Evolutionary conservation across 306 rosid species (phyloP).

Genomic region (Calophaca sinica): DNA sequence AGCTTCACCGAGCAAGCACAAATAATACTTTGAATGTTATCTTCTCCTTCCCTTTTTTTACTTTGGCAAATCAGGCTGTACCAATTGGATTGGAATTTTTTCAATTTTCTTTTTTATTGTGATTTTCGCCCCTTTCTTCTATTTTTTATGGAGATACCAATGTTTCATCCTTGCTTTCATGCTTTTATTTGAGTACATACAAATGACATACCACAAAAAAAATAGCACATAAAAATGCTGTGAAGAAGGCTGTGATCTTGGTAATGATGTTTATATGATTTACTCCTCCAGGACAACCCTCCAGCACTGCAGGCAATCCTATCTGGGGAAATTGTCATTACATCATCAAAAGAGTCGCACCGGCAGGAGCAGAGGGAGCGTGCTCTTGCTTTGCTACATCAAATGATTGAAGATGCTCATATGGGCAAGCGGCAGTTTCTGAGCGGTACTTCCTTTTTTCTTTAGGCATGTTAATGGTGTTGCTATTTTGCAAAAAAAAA

Average conservation of each 20-base stretch:
- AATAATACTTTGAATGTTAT: constrained; percentile 6
- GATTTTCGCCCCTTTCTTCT: constrained; percentile 9
- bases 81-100: constrained; percentile 1
- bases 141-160: constrained; percentile 21
- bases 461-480: constrained; percentile 24
- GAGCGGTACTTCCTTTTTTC: constrained; percentile 67
- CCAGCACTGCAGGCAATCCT: constrained; percentile 75
- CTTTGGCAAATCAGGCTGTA: constrained; percentile 1
- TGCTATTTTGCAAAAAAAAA: neutral
- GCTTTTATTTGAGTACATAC: constrained; percentile 18
- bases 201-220: constrained; percentile 6
- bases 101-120: neutral
- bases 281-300: constrained; percentile 74
- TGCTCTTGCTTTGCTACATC: constrained; percentile 91
- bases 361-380: constrained; percentile 95
- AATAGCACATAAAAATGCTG: constrained; percentile 24
- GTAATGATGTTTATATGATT: constrained; percentile 49
- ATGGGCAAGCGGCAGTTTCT: constrained; percentile 92
- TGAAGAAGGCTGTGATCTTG: constrained; percentile 36
- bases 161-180: constrained; percentile 10
- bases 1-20: neutral
- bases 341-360: constrained; percentile 70
- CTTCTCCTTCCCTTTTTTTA: constrained; percentile 6
- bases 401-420: constrained; percentile 98
- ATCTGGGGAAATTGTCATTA: constrained; percentile 69